Evolutionary conservation across 1,284 basidiomycete genomes (phyloP).

Genomic region (Blastosporella zonata): DNA sequence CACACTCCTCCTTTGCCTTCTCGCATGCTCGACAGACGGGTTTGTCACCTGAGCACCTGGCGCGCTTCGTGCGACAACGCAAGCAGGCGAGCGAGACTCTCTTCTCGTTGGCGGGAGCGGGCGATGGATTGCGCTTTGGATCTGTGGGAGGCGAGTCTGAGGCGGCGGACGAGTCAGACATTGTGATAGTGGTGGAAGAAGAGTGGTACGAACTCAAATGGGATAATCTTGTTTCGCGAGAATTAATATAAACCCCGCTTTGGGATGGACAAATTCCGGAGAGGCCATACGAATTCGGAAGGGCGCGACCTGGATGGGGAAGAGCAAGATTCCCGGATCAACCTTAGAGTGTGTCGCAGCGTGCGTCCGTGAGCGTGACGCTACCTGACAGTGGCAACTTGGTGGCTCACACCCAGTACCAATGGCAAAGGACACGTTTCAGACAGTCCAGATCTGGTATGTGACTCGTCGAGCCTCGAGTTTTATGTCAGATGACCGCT

Average conservation of each 20-base stretch:
- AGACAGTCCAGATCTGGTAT: background rate
- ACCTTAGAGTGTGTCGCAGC: background rate
- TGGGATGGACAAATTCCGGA: background rate
- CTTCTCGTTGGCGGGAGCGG: slow-evolving; percentile 12
- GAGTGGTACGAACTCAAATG: slow-evolving; percentile 4
- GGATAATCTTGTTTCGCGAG: slow-evolving; percentile 6
- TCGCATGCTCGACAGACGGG: slow-evolving; percentile 16
- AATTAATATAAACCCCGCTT: slow-evolving; percentile 1
- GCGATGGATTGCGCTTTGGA: slow-evolving; percentile 1
- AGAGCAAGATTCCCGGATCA: background rate
- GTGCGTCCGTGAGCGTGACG: background rate
- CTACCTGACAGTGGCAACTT: background rate
- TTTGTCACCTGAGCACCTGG: slow-evolving; percentile 17
- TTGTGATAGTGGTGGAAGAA: slow-evolving; percentile 6
- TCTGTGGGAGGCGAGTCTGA: slow-evolving; percentile 7
- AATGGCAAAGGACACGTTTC: background rate
- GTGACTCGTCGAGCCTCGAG: background rate
- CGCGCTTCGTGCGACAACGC: slow-evolving; percentile 18
- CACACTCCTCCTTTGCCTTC: slow-evolving; percentile 16
- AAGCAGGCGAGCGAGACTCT: slow-evolving; percentile 17
- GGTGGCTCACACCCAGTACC: background rate
- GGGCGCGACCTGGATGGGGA: background rate
- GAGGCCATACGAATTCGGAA: slow-evolving; percentile 1
- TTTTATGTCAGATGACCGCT: background rate
- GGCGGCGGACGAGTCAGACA: slow-evolving; percentile 10